Evolutionary conservation across 441 rosid genomes (phyloP), one percentile per base, ranked within the genome.

Genomic region (Euphorbia celastroides): DNA sequence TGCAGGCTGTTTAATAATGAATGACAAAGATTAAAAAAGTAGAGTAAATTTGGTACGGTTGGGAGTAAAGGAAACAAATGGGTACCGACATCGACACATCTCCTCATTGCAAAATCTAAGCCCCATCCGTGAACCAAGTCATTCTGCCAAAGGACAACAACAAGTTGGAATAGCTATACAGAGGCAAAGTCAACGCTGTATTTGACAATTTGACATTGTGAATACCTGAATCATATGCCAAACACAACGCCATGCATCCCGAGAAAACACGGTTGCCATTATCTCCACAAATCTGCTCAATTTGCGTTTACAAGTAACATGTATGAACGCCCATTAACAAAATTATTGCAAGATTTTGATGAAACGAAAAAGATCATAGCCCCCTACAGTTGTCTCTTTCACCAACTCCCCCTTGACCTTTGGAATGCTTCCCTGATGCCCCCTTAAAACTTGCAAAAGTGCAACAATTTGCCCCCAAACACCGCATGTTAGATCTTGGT

Each of bases 51-150:
- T 26, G 20, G 16, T 17, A 2, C 14, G 32, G 32, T 25, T 7
- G 36, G 60, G 14, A 56, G 5, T 31, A 28, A 74, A 64, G 55
- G 64, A 70, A 67, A 62, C 51, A 68, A 52, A 54, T 3, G 41
- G 63, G 27, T 28, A 44, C 89, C 30, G 26, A 93, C 97, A 90
- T 85, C 86, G 27, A 94, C 89, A 67, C 99, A 92, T 78, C 78
- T 92, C 62, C 97, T 74, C 73, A 94, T 65, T n/a, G 95, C 85
- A 72, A 94, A 92, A 80, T 94, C 97, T 71, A 94, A 81, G 74
- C 98, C 99, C 99, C 99, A 94, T 67, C 99, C 99, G 48, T 94
- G 99, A 73, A 94, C 78, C 79, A 94, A 86, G 84, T 94, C 99
- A 68, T 94, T 94, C 97, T 94, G 86, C 71, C 32, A 57, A 62